These are phyloP conservation scores for Teratosphaeria zuluensis DNA, from an alignment of 2,329 filamentous ascomycete species.

Conservation along the genomic window DNA sequence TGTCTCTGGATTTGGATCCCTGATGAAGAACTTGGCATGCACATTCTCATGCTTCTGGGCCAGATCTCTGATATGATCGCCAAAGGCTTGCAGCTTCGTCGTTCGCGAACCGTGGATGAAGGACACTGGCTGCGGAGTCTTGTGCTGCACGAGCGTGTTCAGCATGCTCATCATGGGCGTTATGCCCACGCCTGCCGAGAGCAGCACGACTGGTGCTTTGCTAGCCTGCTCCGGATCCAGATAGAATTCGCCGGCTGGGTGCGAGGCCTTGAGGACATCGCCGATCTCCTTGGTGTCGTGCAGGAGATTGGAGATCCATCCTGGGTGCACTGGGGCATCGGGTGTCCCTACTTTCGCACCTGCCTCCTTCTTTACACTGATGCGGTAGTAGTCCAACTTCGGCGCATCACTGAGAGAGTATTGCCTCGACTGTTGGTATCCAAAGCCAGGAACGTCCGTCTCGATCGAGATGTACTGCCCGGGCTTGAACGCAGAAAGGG, in stretches of 20 bases:
- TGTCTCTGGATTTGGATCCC: slow-evolving; percentile 37
- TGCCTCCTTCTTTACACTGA: slow-evolving; percentile 60
- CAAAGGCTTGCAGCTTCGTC: slow-evolving; percentile 47
- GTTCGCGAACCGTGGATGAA: slow-evolving; percentile 55
- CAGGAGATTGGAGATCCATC: slow-evolving; percentile 60
- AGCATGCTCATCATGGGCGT: slow-evolving; percentile 59
- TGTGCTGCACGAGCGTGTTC: slow-evolving; percentile 39
- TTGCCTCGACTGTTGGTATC: slow-evolving; percentile 58
- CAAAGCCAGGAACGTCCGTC: slow-evolving; percentile 47
- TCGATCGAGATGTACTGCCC: slow-evolving; percentile 65
- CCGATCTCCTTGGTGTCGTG: slow-evolving; percentile 53
- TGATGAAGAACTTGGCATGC: slow-evolving; percentile 48
- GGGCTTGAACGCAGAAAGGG: slow-evolving; percentile 55
- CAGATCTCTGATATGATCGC: slow-evolving; percentile 37
- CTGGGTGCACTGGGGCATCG: slow-evolving; percentile 43
- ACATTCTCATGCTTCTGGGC: slow-evolving; percentile 40
- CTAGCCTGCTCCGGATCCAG: slow-evolving; percentile 40
- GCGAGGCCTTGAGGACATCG: slow-evolving; percentile 54
- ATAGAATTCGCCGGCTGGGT: slow-evolving; percentile 52
- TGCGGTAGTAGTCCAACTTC: slow-evolving; percentile 52
- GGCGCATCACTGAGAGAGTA: slow-evolving; percentile 64
- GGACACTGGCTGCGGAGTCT: slow-evolving; percentile 35
- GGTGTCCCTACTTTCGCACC: slow-evolving; percentile 42
- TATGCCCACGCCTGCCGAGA: slow-evolving; percentile 60
- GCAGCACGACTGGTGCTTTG: slow-evolving; percentile 49